phyloP scores from a whole-genome alignment of 2,329 filamentous ascomycete genomes.

The Lithohypha guttulata region DNA sequence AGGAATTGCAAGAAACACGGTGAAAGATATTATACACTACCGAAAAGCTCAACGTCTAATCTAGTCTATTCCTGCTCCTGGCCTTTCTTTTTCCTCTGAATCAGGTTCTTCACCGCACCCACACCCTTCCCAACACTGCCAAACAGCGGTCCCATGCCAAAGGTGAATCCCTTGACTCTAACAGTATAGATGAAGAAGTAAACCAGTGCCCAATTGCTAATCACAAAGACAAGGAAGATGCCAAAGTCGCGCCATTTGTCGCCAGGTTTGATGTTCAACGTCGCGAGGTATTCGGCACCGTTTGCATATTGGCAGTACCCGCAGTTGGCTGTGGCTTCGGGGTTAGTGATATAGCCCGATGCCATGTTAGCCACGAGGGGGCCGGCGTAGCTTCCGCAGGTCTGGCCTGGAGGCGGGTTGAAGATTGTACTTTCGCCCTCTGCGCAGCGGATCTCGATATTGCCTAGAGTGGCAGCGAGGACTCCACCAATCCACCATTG shows the following conservation, averaged over 20 bases:
- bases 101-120: constrained; percentile 12
- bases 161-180: constrained; percentile 58
- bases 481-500: constrained; percentile 66
- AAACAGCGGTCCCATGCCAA: constrained; percentile 54
- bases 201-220: constrained; percentile 60
- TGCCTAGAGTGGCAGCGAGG: constrained; percentile 50
- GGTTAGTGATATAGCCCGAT: constrained; percentile 52
- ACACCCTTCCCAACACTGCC: constrained; percentile 34
- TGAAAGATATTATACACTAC: no score
- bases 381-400: constrained; percentile 54
- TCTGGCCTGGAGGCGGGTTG: constrained; percentile 52
- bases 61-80: no score
- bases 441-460: constrained; percentile 42
- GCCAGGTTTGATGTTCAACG: constrained; percentile 37
- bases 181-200: constrained; percentile 71
- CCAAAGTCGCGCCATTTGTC: constrained; percentile 66
- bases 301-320: constrained; percentile 57
- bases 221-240: constrained; percentile 59
- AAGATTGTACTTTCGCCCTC: constrained; percentile 52
- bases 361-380: constrained; percentile 38
- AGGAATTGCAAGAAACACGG: no score
- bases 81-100: constrained; percentile 2
- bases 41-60: no score
- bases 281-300: constrained; percentile 57
- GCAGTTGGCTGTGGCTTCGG: constrained; percentile 48